Conservation (phyloP, 768 basidiomycete species). For the Lactarius trivialis region DNA sequence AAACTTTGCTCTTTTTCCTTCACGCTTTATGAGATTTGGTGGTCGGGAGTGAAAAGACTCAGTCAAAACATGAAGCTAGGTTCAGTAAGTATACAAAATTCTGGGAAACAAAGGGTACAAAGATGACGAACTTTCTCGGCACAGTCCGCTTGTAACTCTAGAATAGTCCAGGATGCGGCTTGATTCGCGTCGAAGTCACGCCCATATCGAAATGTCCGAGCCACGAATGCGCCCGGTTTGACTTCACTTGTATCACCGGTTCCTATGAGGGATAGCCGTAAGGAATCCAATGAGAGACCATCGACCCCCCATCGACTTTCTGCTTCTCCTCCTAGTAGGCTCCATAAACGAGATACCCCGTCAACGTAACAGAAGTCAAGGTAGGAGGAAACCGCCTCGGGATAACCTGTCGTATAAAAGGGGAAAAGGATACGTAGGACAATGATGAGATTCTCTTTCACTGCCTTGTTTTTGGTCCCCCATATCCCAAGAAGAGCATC, state of each 20-base stretch:
- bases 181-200: constrained; percentile 63
- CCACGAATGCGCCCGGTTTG: constrained; percentile 43
- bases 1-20: constrained; percentile 46
- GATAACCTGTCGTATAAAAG: constrained; percentile 43
- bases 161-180: constrained; percentile 70
- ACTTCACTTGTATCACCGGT: constrained; percentile 16
- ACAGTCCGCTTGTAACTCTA: constrained; percentile 79
- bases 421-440: constrained; percentile 68
- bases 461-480: constrained; percentile 65
- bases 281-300: constrained; percentile 53
- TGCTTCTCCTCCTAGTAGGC: constrained; percentile 53
- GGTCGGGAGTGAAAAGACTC: constrained; percentile 45
- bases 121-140: constrained; percentile 47
- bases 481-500: constrained; percentile 60
- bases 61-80: constrained; percentile 56
- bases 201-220: constrained; percentile 65
- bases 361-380: constrained; percentile 38
- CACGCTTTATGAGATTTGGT: constrained; percentile 27
- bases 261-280: constrained; percentile 49
- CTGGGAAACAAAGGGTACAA: constrained; percentile 1
- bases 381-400: constrained; percentile 20
- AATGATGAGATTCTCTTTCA: constrained; percentile 78
- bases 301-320: constrained; percentile 61
- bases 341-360: constrained; percentile 48
- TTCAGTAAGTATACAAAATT: constrained; percentile 3